Evolutionary conservation across 2,329 filamentous ascomycete species (phyloP).

Genomic region (Fusarium sp.): DNA sequence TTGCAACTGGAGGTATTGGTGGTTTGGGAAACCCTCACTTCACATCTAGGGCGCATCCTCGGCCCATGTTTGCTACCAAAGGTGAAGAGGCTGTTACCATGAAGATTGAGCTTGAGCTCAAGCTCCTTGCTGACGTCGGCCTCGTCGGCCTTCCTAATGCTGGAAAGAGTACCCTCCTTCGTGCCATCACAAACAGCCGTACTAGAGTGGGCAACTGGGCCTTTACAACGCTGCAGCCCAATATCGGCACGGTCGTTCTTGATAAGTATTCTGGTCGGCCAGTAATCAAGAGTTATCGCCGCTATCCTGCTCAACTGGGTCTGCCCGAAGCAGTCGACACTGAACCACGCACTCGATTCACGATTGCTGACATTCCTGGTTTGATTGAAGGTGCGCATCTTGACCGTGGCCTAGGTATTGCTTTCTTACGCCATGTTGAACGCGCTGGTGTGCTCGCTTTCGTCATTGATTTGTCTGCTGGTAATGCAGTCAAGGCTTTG

Average conservation of each 20-base stretch:
- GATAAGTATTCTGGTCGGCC: conserved; percentile 87
- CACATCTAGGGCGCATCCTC: conserved; percentile 75
- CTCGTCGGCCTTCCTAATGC: conserved; percentile 95
- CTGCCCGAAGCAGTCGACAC: conserved; percentile 56
- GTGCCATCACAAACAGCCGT: conserved; percentile 87
- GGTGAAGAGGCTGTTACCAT: conserved; percentile 84
- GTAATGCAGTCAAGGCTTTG: conserved; percentile 81
- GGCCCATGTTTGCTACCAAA: conserved; percentile 88
- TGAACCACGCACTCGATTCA: conserved; percentile 79
- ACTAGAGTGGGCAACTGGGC: conserved; percentile 94
- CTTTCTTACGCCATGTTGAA: conserved; percentile 93
- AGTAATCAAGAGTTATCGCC: conserved; percentile 51
- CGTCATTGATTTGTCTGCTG: conserved; percentile 84
- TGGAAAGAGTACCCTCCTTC: conserved; percentile 91
- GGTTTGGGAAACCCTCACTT: conserved; percentile 96
- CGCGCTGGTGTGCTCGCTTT: conserved; percentile 93
- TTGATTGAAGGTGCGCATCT: conserved; percentile 92
- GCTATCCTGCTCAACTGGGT: conserved; percentile 49
- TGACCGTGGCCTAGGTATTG: conserved; percentile 89
- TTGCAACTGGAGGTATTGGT: conserved; percentile 88
- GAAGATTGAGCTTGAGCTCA: conserved; percentile 87
- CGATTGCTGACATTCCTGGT: conserved; percentile 94
- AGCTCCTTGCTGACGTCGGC: conserved; percentile 93
- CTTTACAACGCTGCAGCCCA: conserved; percentile 94
- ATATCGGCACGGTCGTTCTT: conserved; percentile 94